Evolutionary conservation across 2,329 filamentous ascomycete genomes (phyloP).

Genomic region (Colletotrichum sp.): DNA sequence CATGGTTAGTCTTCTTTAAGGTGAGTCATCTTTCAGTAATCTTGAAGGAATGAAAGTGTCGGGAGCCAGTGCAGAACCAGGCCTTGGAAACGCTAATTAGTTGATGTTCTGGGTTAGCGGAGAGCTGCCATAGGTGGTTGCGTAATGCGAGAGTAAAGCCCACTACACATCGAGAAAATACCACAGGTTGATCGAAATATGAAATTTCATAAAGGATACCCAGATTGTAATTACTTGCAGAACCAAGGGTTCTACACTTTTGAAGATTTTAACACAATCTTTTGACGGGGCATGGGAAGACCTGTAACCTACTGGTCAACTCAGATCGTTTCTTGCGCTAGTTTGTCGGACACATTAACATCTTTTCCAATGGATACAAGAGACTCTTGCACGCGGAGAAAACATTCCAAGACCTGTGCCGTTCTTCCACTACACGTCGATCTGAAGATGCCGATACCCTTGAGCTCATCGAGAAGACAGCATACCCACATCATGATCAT

Average conservation of each 20-base stretch:
- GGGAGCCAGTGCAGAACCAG: too few relatives aligned
- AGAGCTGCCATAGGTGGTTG: not conserved
- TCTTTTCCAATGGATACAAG: not conserved
- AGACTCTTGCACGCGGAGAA: not conserved
- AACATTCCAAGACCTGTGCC: not conserved
- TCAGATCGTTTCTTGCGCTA: not conserved
- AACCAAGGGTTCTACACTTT: too few relatives aligned
- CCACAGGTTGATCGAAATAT: too few relatives aligned
- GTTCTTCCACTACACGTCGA: not conserved
- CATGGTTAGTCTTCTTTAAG: too few relatives aligned
- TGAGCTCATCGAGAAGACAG: not conserved
- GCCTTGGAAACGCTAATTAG: too few relatives aligned
- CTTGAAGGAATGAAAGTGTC: too few relatives aligned
- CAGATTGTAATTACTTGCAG: fast-evolving
- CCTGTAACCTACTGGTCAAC: not conserved
- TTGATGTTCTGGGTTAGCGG: fast-evolving
- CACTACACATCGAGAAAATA: too few relatives aligned
- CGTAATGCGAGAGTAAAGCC: not conserved
- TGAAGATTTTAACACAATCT: too few relatives aligned
- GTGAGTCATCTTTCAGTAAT: too few relatives aligned
- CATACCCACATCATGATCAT: not conserved
- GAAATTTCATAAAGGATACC: too few relatives aligned
- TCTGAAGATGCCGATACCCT: not conserved
- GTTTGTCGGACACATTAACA: not conserved
- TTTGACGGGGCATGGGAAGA: not conserved